phyloP scores from a whole-genome alignment of 2,329 filamentous ascomycete species.

The Helotiales sp. region DNA sequence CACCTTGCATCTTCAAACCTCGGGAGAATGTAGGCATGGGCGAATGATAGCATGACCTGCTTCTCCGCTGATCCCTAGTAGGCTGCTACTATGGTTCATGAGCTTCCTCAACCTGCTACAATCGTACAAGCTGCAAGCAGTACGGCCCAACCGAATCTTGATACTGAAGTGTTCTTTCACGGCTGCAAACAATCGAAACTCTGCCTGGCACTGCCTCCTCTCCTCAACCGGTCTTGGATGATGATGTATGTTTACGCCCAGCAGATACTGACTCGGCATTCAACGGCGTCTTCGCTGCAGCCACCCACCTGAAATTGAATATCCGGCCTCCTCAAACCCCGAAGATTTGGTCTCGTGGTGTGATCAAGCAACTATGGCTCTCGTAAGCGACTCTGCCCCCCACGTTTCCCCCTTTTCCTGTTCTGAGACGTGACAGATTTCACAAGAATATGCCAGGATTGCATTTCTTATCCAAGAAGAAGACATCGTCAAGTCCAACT shows the following conservation, averaged over 20 bases:
- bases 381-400: conserved; percentile 25
- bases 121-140: conserved; percentile 3
- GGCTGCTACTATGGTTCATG: conserved; percentile 18
- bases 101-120: conserved; percentile 7
- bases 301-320: conserved; percentile 31
- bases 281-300: conserved; percentile 35
- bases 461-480: conserved; percentile 45
- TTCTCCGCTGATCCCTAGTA: conserved; percentile 19
- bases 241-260: conserved; percentile 15
- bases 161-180: conserved; percentile 21
- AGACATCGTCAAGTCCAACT: conserved; percentile 43
- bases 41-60: not conserved
- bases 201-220: conserved; percentile 18
- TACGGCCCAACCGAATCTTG: conserved; percentile 16
- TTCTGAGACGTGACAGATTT: conserved; percentile 36
- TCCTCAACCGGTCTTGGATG: conserved; percentile 16
- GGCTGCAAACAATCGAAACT: conserved; percentile 25
- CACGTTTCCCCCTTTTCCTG: not conserved
- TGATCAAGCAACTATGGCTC: conserved; percentile 39
- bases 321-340: conserved; percentile 28
- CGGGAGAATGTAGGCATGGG: conserved; percentile 39
- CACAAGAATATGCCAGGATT: conserved; percentile 46
- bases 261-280: conserved; percentile 23
- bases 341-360: conserved; percentile 36
- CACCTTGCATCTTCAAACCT: conserved; percentile 42